Evolutionary conservation across 2,329 filamentous ascomycete species (phyloP), one percentile per base, ranked within the genome.

Genomic region (Pseudocercospora pini-densiflorae): DNA sequence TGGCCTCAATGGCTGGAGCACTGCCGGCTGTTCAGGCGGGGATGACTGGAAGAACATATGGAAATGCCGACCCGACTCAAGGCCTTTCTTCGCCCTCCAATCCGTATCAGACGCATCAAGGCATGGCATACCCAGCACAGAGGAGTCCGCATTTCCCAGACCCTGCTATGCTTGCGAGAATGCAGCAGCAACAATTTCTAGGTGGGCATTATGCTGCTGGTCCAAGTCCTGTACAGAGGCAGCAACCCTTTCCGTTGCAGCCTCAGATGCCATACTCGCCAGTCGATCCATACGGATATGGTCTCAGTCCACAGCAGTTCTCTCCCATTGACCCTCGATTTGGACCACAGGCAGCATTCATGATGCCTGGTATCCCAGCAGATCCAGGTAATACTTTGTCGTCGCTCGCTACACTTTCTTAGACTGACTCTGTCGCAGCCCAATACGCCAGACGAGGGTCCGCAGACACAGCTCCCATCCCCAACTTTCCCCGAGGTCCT

Each of bases 401-500:
- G 24, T 27, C 51, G 16, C 51, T 31, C 12, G 27, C 12, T 5
- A 31, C 27, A n/a, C 16, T 55, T 33, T 16, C 31, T 29, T 23
- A 24, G 5, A 53, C 61, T 68, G 43, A 70, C 60, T 21, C 24
- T 8, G 12, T 45, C 12, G 10, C 59, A 74, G 73, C 61, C 29
- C 68, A 74, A 51, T 75, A 64, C 40, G 59, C 67, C 16, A 65
- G 69, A 21, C 68, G 69, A 9, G 59, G 51, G 10, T 72, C 74
- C 8, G 68, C 49, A 19, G 70, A 72, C 19, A 63, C 70, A 7
- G 74, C 71, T 10, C 71, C 74, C 2, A 72, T 77, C 9, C 75
- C 76, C 2, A 76, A 74, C 21, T 77, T 72, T 40, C 86, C 86
- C 36, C 83, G 88, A 71, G 88, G 88, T n/a, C 88, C 88, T 4